Evolutionary conservation across 179 eudicot species (phyloP).

Genomic region (Beta macrorhiza): DNA sequence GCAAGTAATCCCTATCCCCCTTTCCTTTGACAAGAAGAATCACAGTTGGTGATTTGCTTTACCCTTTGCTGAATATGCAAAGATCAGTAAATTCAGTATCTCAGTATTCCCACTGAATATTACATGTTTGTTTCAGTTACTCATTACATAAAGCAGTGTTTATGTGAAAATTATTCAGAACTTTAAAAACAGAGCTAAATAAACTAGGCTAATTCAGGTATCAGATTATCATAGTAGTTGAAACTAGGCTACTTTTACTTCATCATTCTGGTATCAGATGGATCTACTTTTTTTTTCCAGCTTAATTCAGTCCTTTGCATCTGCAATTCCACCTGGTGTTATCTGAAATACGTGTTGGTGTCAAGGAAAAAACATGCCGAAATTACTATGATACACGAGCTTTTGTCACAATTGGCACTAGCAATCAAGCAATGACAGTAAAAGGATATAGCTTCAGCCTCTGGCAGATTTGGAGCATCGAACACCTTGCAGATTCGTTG

Average conservation of each 20-base stretch:
- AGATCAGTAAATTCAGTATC: neutral
- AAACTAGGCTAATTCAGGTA: neutral
- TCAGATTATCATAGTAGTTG: neutral
- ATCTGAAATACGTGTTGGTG: constrained; percentile 79
- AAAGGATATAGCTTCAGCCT: constrained; percentile 98
- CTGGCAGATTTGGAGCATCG: constrained; percentile 98
- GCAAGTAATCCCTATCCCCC: neutral
- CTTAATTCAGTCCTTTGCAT: constrained; percentile 79
- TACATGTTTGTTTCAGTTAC: neutral
- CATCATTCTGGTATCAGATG: neutral
- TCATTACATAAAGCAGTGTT: neutral
- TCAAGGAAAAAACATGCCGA: constrained; percentile 31
- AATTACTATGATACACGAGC: neutral
- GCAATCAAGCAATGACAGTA: neutral
- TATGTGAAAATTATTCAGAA: neutral
- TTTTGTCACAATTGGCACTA: neutral
- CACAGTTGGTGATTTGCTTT: neutral
- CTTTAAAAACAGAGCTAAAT: constrained; percentile 14
- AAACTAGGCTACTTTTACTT: neutral
- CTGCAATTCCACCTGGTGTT: constrained; percentile 93
- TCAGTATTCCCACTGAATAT: neutral
- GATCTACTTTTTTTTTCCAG: neutral
- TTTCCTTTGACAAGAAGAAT: neutral
- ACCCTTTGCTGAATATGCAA: neutral
- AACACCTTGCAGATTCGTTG: constrained; percentile 97